Percentiles rank a stretch among this genome's conserved stretches.
Evolutionary conservation across 345 rosid genomes (phyloP).

Genomic region (Salix exigua): DNA sequence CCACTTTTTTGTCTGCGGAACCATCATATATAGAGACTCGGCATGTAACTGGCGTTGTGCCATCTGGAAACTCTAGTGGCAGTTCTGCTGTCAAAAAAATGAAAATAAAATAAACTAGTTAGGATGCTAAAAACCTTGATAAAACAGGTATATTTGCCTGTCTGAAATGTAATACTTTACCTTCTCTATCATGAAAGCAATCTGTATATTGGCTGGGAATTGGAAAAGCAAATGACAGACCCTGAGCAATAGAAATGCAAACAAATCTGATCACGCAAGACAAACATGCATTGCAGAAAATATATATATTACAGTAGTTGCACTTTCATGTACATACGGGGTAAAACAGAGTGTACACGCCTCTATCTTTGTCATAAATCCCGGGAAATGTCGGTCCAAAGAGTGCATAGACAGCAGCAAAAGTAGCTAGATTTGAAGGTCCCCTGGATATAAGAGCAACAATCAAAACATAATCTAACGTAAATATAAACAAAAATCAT

Average conservation of each 20-base stretch:
- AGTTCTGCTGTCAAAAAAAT: constrained; percentile 57
- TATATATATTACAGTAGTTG: neutral
- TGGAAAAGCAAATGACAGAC: constrained; percentile 93
- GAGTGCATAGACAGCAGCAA: constrained; percentile 86
- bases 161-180: constrained; percentile 31
- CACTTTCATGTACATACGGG: constrained; percentile 49
- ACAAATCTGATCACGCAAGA: neutral
- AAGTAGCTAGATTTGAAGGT: constrained; percentile 80
- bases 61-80: constrained; percentile 97
- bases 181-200: constrained; percentile 81
- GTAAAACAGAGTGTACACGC: constrained; percentile 81
- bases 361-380: constrained; percentile 77
- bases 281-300: neutral
- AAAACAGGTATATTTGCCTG: neutral
- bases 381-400: constrained; percentile 99
- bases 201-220: constrained; percentile 86
- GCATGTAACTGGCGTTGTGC: constrained; percentile 95
- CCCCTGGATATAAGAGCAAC: constrained; percentile 46
- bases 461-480: neutral
- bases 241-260: constrained; percentile 42
- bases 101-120: neutral
- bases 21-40: constrained; percentile 85
- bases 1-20: constrained; percentile 81
- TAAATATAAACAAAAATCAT: neutral
- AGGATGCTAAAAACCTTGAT: constrained; percentile 9